Evolutionary conservation across 2,329 filamentous ascomycete genomes (phyloP), one percentile per base, ranked within the genome.

Genomic region (Ascochyta viciae-villosae): DNA sequence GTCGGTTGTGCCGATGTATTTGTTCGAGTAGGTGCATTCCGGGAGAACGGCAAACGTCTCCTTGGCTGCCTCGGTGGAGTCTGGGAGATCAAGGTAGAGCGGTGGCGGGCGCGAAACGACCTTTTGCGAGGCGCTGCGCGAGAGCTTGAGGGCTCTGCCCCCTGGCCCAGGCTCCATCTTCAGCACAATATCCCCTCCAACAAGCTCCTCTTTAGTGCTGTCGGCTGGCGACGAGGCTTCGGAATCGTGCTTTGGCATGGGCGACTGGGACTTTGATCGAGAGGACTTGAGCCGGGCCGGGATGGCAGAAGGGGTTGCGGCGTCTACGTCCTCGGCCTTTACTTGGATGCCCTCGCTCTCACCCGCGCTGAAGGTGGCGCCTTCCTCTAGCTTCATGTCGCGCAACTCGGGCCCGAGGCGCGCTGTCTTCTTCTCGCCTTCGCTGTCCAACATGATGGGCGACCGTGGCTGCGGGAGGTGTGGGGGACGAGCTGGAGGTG

Each of bases 11-110:
- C 95, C 95, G 79, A 98, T 87, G 64, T 90, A 87, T 76, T 96
- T 97, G 63, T 92, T 92, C 50, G 91, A 92, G 77, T 99, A 99
- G 31, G 90, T 89, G 76, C 94, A 98, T 66, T 91, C 86, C 48
- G 88, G 81, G 61, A 99, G 92, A 47, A 94, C 82, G 64, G 91
- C 86, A 68, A 99, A 99, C 13, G 86, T 86, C 24, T 82, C 80
- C 65, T 85, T 88, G 4, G 95, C 90, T 66, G 95, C 90, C 33
- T 81, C 78, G 3, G 92, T 96, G 63, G 87, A 87, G 76, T 97
- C 89, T 35, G 90, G 88, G 27, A 94, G 80, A 75, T 96, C 83
- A 67, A 83, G 76, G 74, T 90, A 96, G 10, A 96, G 80, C 50
- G 81, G 82, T 48, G 87, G 83, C 54, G 87, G 82, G 53, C 86